These are phyloP conservation scores for Citrus maxima DNA, from an alignment of 345 rosid genomes.

Conservation along the genomic window DNA sequence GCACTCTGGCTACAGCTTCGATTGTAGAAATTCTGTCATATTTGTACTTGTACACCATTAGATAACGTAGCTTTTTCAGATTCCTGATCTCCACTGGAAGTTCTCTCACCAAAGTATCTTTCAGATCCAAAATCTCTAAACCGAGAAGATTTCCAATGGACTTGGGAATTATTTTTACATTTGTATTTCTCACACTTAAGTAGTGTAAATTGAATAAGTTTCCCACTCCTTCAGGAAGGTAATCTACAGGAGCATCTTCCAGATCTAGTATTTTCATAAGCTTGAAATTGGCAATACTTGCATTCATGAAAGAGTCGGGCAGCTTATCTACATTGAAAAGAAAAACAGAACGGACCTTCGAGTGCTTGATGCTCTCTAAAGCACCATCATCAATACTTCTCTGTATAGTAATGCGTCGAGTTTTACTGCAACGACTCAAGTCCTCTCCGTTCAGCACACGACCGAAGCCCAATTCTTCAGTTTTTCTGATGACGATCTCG, in stretches of 20 bases:
- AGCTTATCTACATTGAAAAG: background rate
- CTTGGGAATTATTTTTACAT: background rate
- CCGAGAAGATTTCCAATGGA: background rate
- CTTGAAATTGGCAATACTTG: background rate
- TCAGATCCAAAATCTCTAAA: background rate
- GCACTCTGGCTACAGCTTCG: background rate
- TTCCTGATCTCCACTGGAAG: background rate
- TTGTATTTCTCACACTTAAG: too few relatives aligned
- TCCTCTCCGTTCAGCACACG: too few relatives aligned
- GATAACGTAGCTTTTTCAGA: background rate
- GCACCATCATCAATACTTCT: too few relatives aligned
- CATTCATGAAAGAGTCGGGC: background rate
- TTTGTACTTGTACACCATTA: too few relatives aligned
- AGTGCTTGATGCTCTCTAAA: too few relatives aligned
- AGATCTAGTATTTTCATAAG: slow-evolving; percentile 1
- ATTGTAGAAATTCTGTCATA: too few relatives aligned
- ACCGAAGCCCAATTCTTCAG: too few relatives aligned
- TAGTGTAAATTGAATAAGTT: background rate
- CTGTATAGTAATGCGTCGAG: too few relatives aligned
- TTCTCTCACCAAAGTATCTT: too few relatives aligned
- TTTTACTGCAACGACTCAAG: too few relatives aligned
- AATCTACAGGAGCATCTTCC: background rate
- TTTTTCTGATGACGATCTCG: too few relatives aligned
- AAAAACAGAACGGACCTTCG: background rate
- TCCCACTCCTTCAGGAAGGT: background rate